Base-by-base conservation (phyloP, 2,329 filamentous ascomycete genomes). In the Diaporthe helianthi region DNA sequence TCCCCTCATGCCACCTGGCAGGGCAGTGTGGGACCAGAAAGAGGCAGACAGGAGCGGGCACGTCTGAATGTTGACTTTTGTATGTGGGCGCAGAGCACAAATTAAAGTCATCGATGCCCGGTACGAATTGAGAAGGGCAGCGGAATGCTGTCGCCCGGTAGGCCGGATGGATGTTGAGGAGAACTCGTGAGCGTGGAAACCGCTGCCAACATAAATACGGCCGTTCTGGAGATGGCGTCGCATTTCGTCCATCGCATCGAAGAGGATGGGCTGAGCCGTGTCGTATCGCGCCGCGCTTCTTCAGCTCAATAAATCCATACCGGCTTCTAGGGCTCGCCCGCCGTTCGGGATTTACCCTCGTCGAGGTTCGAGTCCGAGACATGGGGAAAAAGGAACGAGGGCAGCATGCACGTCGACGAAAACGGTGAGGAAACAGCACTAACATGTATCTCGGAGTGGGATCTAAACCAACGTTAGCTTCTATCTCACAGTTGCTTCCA, bases 401-500 rank as follows among this genome's bases (percentile, higher is more conserved):
- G 58, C 44, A 49, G 31, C 22, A 58, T 53, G 67, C 67, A 66
- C 52, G 47, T 24, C 49, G 54, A 66, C 44, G 38, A 47, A 41
- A 58, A 69, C 53, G 64, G 51, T 55, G 64, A 71, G 60, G 67
- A 63, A 65, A 51, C 49, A 60, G 58, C 55, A 71, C 70, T 71
- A 55, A 71, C 70, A 69, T 67, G 70, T 67, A 69, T 44, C 26
- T 65, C 41, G 67, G 49, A 38, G 44, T 49, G 33, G 67, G 31
- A 65, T 52, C 67, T 71, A 47, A 51, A 41, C 38, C 46, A 64
- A 38, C 38, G 70, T 71, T 58, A 71, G 70, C 70, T 36, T 71
- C 61, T 29, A 71, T 71, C 44, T 41, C 52, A 49, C 63, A 47
- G 47, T 51, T 53, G 17, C 41, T 52, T 52, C 54, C 61, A 58